A percentile compares a stretch with the other conserved stretches of the same genome.
Conservation (phyloP, 331 rosid species). For the Ulmus americana region DNA sequence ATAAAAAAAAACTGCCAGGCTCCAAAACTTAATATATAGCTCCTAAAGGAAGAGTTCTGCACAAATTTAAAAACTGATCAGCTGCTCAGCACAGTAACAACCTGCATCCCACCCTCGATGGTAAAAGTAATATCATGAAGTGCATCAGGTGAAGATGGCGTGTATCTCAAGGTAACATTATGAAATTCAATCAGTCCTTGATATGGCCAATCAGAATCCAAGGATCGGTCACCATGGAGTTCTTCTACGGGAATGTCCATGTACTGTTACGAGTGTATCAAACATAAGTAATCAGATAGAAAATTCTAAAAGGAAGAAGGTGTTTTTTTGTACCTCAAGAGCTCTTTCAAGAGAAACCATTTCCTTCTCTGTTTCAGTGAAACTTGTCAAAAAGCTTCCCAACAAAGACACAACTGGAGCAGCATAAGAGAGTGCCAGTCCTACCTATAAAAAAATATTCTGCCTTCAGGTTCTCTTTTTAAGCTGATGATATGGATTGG, state of each 20-base stretch:
- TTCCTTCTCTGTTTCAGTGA: constrained; percentile 96
- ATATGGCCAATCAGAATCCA: constrained; percentile 65
- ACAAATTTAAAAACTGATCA: constrained; percentile 1
- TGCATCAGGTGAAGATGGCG: constrained; percentile 77
- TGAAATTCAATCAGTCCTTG: constrained; percentile 75
- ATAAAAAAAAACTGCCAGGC: not conserved
- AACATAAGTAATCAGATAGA: constrained; percentile 14
- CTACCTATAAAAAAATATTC: constrained; percentile 53
- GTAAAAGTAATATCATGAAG: constrained; percentile 66
- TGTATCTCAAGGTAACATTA: constrained; percentile 77
- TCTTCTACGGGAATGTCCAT: constrained; percentile 90
- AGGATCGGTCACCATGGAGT: constrained; percentile 44
- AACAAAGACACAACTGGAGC: constrained; percentile 78
- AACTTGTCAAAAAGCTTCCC: constrained; percentile 83
- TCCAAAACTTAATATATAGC: constrained; percentile 1
- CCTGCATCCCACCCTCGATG: constrained; percentile 76
- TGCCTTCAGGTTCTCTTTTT: no score
- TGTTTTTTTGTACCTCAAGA: constrained; percentile 62
- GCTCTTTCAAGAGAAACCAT: constrained; percentile 95
- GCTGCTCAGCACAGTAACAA: constrained; percentile 22
- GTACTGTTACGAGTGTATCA: constrained; percentile 45
- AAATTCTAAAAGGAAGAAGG: constrained; percentile 12
- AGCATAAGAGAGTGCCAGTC: constrained; percentile 88
- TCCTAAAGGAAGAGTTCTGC: not conserved
- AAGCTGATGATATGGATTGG: no score